Conservation (phyloP, 805 yeast species). For the Saccharomycopsis fibuligera region DNA sequence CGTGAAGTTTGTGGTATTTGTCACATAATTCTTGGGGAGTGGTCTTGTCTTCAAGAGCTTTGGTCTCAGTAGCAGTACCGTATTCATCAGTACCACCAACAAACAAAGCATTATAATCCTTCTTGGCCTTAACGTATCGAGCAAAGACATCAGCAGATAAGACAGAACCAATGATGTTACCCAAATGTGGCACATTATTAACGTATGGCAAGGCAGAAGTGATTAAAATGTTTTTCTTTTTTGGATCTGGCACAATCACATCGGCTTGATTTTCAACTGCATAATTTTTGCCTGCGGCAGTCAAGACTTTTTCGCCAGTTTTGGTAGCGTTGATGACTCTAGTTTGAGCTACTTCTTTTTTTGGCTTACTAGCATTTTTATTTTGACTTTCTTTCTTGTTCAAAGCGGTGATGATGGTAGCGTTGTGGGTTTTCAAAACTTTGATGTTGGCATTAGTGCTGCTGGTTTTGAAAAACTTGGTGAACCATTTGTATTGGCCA, state of each 20-base stretch:
- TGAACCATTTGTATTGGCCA: constrained; percentile 17
- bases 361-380: not conserved
- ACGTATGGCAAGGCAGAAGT: constrained; percentile 98
- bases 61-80: constrained; percentile 99
- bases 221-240: constrained; percentile 75
- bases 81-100: constrained; percentile 98
- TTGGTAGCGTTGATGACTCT: constrained; percentile 13
- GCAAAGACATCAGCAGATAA: constrained; percentile 91
- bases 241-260: constrained; percentile 56
- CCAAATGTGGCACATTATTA: constrained; percentile 96
- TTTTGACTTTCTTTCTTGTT: constrained; percentile 10
- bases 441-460: constrained; percentile 12
- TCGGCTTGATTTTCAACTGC: constrained; percentile 15
- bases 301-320: constrained; percentile 14
- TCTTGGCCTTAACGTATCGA: constrained; percentile 71
- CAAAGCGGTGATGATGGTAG: constrained; percentile 7
- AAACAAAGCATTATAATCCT: constrained; percentile 80
- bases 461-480: constrained; percentile 15
- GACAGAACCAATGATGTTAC: constrained; percentile 94
- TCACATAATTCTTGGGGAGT: constrained; percentile 87
- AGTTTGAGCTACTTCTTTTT: constrained; percentile 3
- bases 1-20: constrained; percentile 81
- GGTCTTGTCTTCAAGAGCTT: constrained; percentile 89
- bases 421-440: constrained; percentile 11
- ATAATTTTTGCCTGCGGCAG: constrained; percentile 2